Evolutionary conservation across 106 monocot species (phyloP).

Genomic region (Dioscorea alata): DNA sequence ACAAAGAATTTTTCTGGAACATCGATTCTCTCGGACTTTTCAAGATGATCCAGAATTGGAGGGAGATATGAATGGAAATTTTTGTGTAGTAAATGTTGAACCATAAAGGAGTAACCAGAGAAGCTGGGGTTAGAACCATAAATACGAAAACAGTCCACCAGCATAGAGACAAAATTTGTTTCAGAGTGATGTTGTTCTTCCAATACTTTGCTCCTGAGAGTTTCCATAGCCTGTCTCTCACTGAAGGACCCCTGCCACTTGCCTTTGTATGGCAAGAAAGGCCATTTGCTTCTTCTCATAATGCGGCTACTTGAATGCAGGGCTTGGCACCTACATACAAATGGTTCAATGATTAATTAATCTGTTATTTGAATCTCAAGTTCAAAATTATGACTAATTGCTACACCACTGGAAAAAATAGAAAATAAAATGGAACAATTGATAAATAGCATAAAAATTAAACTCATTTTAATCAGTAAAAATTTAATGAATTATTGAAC

Average conservation of each 20-base stretch:
- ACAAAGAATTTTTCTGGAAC: constrained; percentile 42
- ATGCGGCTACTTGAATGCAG: constrained; percentile 3
- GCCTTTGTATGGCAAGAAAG: constrained; percentile 23
- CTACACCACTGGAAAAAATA: too few relatives aligned
- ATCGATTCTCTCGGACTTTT: constrained; percentile 25
- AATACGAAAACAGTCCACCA: constrained; percentile 23
- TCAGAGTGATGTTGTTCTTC: constrained; percentile 5
- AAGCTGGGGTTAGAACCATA: constrained; percentile 25
- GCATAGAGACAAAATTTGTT: constrained; percentile 21
- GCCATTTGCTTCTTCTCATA: constrained; percentile 4
- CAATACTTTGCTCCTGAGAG: constrained; percentile 30
- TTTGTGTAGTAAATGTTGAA: constrained; percentile 20
- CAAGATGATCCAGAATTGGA: constrained; percentile 36
- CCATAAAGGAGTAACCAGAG: constrained; percentile 43
- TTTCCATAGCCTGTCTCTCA: constrained; percentile 36
- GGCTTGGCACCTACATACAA: too few relatives aligned
- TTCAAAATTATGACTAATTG: too few relatives aligned
- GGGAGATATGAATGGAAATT: constrained; percentile 20
- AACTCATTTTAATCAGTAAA: too few relatives aligned
- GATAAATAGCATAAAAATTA: too few relatives aligned
- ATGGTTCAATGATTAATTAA: too few relatives aligned
- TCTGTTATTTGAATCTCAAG: too few relatives aligned
- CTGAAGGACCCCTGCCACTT: constrained; percentile 32
- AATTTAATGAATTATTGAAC: too few relatives aligned
- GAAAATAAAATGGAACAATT: too few relatives aligned